Evolutionary conservation across 352 stramenopile genomes (phyloP).

Genomic region (Plasmopara viticola): DNA sequence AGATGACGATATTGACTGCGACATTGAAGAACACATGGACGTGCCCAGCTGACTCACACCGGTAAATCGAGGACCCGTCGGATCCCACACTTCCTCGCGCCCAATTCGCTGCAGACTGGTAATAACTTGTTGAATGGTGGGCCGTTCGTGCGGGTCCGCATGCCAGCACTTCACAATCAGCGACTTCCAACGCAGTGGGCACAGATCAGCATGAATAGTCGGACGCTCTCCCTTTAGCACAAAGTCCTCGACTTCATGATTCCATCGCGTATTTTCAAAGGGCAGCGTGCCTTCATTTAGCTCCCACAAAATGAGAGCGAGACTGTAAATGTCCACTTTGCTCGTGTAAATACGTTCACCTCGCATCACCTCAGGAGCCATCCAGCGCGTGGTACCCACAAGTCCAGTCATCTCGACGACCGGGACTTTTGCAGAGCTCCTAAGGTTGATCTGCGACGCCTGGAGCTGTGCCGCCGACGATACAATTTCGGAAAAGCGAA

Average conservation of each 20-base stretch:
- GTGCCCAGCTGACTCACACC: constrained; percentile 46
- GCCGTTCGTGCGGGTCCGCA: constrained; percentile 66
- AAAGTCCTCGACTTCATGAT: constrained; percentile 81
- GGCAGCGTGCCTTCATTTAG: constrained; percentile 79
- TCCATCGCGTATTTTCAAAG: constrained; percentile 79
- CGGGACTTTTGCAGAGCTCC: constrained; percentile 19
- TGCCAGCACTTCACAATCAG: constrained; percentile 82
- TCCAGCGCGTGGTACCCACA: constrained; percentile 85
- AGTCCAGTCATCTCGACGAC: constrained; percentile 80
- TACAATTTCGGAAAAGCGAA: constrained; percentile 84
- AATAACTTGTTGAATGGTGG: constrained; percentile 85
- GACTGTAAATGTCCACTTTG: constrained; percentile 87
- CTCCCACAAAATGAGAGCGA: constrained; percentile 85
- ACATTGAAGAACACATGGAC: constrained; percentile 37
- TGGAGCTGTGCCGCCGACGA: constrained; percentile 52
- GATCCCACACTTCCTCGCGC: constrained; percentile 70
- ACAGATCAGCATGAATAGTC: constrained; percentile 57
- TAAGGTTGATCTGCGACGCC: constrained; percentile 20
- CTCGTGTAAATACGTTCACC: constrained; percentile 81
- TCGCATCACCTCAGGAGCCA: constrained; percentile 87
- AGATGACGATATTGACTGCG: constrained; percentile 37
- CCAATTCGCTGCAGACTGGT: constrained; percentile 72
- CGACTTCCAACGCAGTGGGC: constrained; percentile 70
- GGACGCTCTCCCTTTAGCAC: constrained; percentile 67
- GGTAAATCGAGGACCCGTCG: constrained; percentile 48